Evolutionary conservation across 2,329 filamentous ascomycete species (phyloP).

Genomic region (Phialophora verrucosa): DNA sequence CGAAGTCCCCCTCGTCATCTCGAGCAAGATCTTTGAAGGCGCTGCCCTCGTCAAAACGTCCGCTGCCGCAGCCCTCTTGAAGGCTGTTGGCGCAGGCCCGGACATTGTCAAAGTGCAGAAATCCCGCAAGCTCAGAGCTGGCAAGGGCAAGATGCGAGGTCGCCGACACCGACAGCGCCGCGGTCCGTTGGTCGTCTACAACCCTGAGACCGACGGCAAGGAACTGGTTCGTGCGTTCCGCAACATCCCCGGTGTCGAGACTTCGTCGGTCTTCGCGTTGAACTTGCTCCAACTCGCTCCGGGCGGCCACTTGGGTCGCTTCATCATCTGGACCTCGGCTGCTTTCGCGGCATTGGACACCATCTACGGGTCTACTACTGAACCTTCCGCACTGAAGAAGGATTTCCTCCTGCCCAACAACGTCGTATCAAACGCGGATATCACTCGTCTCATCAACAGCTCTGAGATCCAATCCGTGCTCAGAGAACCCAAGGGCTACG

Average conservation of each 20-base stretch:
- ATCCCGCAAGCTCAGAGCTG: conserved; percentile 95
- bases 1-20: conserved; percentile 95
- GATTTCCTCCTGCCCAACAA: conserved; percentile 97
- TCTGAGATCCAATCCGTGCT: conserved; percentile 97
- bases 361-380: conserved; percentile 93
- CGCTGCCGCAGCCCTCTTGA: conserved; percentile 82
- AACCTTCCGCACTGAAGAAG: conserved; percentile 92
- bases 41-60: conserved; percentile 85
- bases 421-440: conserved; percentile 90
- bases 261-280: conserved; percentile 86
- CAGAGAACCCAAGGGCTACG: conserved; percentile 85
- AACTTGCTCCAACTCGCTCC: conserved; percentile 99
- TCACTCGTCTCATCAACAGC: conserved; percentile 98
- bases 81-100: conserved; percentile 84
- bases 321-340: conserved; percentile 97
- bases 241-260: conserved; percentile 99
- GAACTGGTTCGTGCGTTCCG: conserved; percentile 93
- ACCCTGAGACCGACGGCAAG: conserved; percentile 93
- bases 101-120: conserved; percentile 95
- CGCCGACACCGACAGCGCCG: conserved; percentile 97
- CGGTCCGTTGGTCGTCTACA: conserved; percentile 96
- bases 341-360: conserved; percentile 96
- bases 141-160: conserved; percentile 98
- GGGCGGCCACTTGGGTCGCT: conserved; percentile 97
- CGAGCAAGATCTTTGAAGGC: conserved; percentile 84